Evolutionary conservation across 148 eudicot species (phyloP).

Genomic region (Pharnaceum exiguum): DNA sequence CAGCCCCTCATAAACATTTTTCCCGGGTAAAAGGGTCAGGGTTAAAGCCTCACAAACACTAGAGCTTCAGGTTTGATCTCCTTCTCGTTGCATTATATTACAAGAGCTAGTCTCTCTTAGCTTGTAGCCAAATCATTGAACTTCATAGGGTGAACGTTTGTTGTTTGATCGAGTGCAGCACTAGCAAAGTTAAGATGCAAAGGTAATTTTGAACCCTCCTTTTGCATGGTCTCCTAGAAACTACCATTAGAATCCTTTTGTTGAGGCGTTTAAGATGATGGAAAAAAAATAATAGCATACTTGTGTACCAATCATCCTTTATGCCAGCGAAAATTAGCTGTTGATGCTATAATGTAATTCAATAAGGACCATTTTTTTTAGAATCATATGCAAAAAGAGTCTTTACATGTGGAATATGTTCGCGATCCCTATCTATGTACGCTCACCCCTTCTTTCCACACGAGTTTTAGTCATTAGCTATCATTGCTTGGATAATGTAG

Average conservation of each 20-base stretch:
- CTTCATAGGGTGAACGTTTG: too few relatives aligned
- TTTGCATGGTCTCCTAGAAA: conserved; percentile 35
- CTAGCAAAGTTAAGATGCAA: conserved; percentile 2
- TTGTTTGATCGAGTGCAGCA: too few relatives aligned
- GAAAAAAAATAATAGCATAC: not conserved
- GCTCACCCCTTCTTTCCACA: conserved; percentile 8
- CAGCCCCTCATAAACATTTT: too few relatives aligned
- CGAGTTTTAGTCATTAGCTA: conserved; percentile 17
- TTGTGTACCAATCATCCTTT: not conserved
- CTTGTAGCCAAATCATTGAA: too few relatives aligned
- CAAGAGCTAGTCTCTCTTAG: too few relatives aligned
- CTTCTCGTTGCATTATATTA: too few relatives aligned
- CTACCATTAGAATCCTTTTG: conserved; percentile 14
- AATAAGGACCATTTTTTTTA: not conserved
- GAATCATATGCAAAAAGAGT: not conserved
- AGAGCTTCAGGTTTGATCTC: too few relatives aligned
- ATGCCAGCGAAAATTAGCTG: conserved; percentile 10
- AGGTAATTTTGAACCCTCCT: conserved; percentile 27
- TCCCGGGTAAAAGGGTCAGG: too few relatives aligned
- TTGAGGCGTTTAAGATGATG: conserved; percentile 19
- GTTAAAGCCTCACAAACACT: too few relatives aligned
- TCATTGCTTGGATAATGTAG: conserved; percentile 3
- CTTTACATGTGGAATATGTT: conserved; percentile 11
- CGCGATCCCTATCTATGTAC: not conserved
- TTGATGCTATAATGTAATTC: not conserved